Evolutionary conservation across 2,329 filamentous ascomycete species (phyloP).

Genomic region (Geosmithia putterillii): DNA sequence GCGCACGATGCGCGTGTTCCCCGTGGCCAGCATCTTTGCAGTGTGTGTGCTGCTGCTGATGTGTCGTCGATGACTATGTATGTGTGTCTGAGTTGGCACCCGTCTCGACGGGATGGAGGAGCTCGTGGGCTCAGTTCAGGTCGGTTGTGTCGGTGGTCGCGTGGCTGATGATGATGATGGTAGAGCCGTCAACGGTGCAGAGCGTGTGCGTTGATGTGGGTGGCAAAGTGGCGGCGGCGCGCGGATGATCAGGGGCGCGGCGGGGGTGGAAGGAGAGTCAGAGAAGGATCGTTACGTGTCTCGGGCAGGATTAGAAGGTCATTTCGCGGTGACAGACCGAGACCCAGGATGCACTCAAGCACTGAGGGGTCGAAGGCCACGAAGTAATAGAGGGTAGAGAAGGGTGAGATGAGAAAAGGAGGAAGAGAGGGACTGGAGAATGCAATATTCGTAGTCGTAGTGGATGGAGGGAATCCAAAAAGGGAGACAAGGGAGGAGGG

Average conservation of each 20-base stretch:
- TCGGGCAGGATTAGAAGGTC: not conserved
- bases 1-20: constrained; percentile 62
- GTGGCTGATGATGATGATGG: not conserved
- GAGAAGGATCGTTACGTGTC: too few species aligned
- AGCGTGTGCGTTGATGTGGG: not conserved
- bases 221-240: not conserved
- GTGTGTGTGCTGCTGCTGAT: not conserved
- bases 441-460: too few species aligned
- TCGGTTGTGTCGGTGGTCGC: too few species aligned
- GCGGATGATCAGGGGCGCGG: not conserved
- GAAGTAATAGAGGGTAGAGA: not conserved
- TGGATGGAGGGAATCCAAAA: too few species aligned
- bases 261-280: not conserved
- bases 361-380: not conserved
- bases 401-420: not conserved
- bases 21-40: constrained; percentile 44
- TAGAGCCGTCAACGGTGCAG: not conserved
- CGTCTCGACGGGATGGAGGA: too few species aligned
- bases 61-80: too few species aligned
- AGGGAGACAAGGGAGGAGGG: too few species aligned
- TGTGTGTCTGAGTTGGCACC: too few species aligned
- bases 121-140: too few species aligned
- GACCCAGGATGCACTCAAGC: not conserved
- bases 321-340: not conserved
- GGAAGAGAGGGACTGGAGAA: too few species aligned